phyloP scores from a whole-genome alignment of 306 rosid genomes.

The Mimosa bimucronata region DNA sequence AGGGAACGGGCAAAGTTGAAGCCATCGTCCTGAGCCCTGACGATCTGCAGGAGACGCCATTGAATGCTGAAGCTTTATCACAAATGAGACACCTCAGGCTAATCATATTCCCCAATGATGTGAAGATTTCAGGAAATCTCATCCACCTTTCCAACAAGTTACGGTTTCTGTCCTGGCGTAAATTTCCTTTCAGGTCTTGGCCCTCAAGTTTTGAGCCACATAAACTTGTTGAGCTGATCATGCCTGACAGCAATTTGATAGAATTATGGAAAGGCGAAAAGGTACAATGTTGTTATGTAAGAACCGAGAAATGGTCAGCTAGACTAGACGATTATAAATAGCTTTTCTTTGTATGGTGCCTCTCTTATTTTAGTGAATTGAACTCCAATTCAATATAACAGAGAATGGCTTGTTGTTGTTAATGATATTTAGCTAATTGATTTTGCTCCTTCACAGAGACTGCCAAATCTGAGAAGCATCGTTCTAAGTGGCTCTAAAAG shows the following conservation, averaged over 20 bases:
- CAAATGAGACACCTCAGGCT: constrained; percentile 28
- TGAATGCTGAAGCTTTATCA: constrained; percentile 7
- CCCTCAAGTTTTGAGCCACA: constrained; percentile 6
- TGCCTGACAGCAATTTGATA: too few species aligned
- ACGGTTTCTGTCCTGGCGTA: neutral
- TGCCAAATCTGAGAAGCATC: too few species aligned
- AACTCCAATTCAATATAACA: too few species aligned
- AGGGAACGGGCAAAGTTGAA: constrained; percentile 4
- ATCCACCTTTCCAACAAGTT: constrained; percentile 1
- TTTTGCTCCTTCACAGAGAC: neutral
- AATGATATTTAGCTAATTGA: neutral
- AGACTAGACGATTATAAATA: too few species aligned
- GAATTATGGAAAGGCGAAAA: too few species aligned
- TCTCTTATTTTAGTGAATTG: too few species aligned
- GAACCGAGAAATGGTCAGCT: too few species aligned
- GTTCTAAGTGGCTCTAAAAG: too few species aligned
- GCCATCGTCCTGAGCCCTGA: neutral
- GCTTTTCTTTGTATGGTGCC: too few species aligned
- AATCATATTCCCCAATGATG: neutral
- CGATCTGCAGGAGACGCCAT: rapidly evolving
- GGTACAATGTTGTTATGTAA: too few species aligned
- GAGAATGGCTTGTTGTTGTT: too few species aligned
- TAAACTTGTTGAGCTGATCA: too few species aligned
- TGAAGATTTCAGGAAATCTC: neutral
- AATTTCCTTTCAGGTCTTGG: constrained; percentile 2